Evolutionary conservation across 2,329 filamentous ascomycete species (phyloP).

Genomic region (Xylaria sp.): DNA sequence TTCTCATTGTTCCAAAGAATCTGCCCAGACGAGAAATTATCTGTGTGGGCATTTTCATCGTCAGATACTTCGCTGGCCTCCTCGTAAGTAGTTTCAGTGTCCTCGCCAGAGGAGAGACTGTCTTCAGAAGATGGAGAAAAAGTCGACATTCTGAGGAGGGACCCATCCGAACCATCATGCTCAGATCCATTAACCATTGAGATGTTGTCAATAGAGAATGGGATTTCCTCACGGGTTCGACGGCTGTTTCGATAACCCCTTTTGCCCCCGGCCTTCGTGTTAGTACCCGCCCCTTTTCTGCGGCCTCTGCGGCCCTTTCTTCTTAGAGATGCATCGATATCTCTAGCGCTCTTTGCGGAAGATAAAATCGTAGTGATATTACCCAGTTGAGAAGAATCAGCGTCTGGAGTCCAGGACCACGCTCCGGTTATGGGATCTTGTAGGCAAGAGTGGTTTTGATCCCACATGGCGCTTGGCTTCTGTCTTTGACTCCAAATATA

Average conservation of each 20-base stretch:
- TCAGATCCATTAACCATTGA: background rate
- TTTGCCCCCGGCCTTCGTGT: conserved; percentile 4
- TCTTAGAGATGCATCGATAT: conserved; percentile 38
- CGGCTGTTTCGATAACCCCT: conserved; percentile 2
- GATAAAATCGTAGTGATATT: conserved; percentile 41
- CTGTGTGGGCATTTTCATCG: conserved; percentile 12
- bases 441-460: conserved; percentile 39
- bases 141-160: background rate
- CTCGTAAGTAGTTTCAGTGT: conserved; percentile 30
- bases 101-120: conserved; percentile 36
- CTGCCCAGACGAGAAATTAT: conserved; percentile 27
- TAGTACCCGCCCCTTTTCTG: too few species aligned
- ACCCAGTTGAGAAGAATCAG: conserved; percentile 20
- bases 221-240: background rate
- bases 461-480: conserved; percentile 40
- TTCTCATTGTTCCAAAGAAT: conserved; percentile 19
- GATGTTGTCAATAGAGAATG: background rate
- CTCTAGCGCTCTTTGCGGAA: conserved; percentile 37
- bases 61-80: conserved; percentile 27
- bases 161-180: conserved; percentile 1
- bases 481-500: conserved; percentile 48
- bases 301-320: conserved; percentile 22
- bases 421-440: conserved; percentile 45
- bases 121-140: conserved; percentile 32
- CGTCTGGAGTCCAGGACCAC: conserved; percentile 43